Evolutionary conservation across 2,329 filamentous ascomycete genomes (phyloP).

Genomic region (Talaromyces sp.): DNA sequence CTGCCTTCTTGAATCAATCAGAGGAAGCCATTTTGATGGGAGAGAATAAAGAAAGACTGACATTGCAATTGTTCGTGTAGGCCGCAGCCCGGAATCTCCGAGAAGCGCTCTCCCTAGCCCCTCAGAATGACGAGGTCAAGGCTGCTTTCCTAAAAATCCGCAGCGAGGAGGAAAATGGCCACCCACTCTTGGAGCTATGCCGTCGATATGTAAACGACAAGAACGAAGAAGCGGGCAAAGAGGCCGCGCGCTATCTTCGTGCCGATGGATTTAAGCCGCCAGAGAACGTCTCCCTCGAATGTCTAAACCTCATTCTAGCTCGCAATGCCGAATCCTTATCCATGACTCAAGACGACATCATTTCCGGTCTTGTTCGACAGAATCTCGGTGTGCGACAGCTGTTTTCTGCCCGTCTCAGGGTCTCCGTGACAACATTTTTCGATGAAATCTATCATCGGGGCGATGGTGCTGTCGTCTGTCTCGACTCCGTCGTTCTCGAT

Average conservation of each 20-base stretch:
- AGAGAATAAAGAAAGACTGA: not conserved
- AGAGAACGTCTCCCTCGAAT: slow-evolving; percentile 37
- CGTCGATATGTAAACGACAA: slow-evolving; percentile 36
- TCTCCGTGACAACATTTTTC: slow-evolving; percentile 43
- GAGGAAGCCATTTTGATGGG: not conserved
- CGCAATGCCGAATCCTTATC: slow-evolving; percentile 31
- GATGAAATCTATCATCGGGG: slow-evolving; percentile 45
- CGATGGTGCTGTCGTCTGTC: slow-evolving; percentile 41
- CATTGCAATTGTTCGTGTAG: slow-evolving; percentile 20
- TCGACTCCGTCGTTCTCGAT: slow-evolving; percentile 43
- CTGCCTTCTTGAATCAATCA: not conserved
- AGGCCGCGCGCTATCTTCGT: slow-evolving; percentile 38
- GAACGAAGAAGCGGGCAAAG: slow-evolving; percentile 40
- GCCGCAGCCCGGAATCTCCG: slow-evolving; percentile 43
- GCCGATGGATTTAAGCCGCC: slow-evolving; percentile 40
- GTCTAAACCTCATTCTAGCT: slow-evolving; percentile 38
- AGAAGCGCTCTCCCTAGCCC: slow-evolving; percentile 44
- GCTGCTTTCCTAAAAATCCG: slow-evolving; percentile 41
- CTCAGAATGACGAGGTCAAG: slow-evolving; percentile 41
- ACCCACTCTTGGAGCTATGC: slow-evolving; percentile 41
- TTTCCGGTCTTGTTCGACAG: slow-evolving; percentile 41
- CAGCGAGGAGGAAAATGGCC: slow-evolving; percentile 35
- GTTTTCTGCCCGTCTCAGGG: slow-evolving; percentile 38
- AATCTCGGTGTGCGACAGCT: slow-evolving; percentile 37
- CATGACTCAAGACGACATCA: slow-evolving; percentile 40